A percentile compares a stretch with the other conserved stretches of the same genome.
These are phyloP conservation scores for Pleoardoris graminearum DNA, from an alignment of 2,329 filamentous ascomycete genomes.

Conservation along the genomic window DNA sequence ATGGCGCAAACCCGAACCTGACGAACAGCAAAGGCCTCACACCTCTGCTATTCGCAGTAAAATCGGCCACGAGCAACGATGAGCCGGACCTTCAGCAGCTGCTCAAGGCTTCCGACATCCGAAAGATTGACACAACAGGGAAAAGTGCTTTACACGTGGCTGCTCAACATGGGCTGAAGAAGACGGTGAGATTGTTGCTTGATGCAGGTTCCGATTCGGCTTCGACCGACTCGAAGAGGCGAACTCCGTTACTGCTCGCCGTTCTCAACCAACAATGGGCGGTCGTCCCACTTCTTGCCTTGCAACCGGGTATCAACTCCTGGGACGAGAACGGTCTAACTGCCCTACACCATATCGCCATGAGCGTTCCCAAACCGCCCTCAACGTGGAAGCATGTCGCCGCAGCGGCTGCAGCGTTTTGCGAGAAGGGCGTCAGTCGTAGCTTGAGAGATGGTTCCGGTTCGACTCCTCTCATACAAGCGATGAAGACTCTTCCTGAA, in stretches of 20 bases:
- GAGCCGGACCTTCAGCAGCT: conserved; percentile 32
- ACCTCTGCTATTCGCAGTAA: conserved; percentile 25
- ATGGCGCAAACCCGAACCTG: conserved; percentile 24
- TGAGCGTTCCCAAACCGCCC: conserved; percentile 24
- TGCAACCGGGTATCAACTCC: conserved; percentile 34
- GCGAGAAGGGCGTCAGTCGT: conserved; percentile 35
- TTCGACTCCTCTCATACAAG: conserved; percentile 40
- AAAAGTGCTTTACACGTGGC: conserved; percentile 36
- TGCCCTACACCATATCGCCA: conserved; percentile 38
- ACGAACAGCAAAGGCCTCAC: conserved; percentile 26
- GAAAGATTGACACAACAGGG: conserved; percentile 16
- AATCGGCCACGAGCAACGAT: conserved; percentile 13
- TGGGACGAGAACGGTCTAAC: conserved; percentile 38
- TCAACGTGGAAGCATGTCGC: conserved; percentile 35
- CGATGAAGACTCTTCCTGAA: conserved; percentile 33
- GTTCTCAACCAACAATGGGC: conserved; percentile 33
- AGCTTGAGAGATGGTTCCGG: conserved; percentile 39
- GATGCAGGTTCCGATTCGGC: conserved; percentile 28
- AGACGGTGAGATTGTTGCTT: conserved; percentile 27
- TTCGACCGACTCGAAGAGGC: conserved; percentile 25
- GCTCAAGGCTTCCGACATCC: conserved; percentile 28
- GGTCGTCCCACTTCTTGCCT: conserved; percentile 30
- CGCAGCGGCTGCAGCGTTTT: conserved; percentile 27
- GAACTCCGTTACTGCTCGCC: conserved; percentile 37
- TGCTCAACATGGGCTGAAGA: conserved; percentile 29